A percentile compares a stretch with the other conserved stretches of the same genome.
Conservation (phyloP, 441 rosid genomes). For the Capsella rubella region DNA sequence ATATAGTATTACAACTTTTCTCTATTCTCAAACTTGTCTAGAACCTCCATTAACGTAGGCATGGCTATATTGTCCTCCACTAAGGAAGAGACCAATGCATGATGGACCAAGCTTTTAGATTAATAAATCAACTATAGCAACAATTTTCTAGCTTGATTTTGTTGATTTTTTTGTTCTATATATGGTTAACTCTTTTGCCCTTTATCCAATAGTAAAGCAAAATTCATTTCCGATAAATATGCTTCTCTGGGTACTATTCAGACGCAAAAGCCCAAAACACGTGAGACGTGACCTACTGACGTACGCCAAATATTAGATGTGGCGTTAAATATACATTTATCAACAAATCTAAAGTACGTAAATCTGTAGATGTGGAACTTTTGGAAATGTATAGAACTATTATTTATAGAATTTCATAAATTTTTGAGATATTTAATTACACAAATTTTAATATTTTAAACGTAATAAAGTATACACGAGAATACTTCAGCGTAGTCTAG, state of each 20-base stretch:
- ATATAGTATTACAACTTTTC: not conserved
- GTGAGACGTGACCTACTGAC: constrained; percentile 14
- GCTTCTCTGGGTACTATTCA: not conserved
- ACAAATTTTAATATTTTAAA: too few species aligned
- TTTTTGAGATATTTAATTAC: not conserved
- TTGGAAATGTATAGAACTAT: not conserved
- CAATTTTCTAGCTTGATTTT: not conserved
- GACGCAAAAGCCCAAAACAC: constrained; percentile 18
- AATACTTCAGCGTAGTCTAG: not conserved
- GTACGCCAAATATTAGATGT: constrained; percentile 1
- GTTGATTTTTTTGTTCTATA: not conserved
- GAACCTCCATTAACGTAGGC: constrained; percentile 1
- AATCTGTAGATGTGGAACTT: not conserved
- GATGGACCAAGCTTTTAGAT: not conserved
- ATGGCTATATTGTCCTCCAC: not conserved
- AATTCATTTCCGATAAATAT: not conserved
- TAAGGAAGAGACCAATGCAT: not conserved
- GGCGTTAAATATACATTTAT: not conserved
- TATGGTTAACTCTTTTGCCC: not conserved
- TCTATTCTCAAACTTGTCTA: not conserved
- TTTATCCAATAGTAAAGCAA: not conserved
- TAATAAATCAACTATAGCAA: not conserved
- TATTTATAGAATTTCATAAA: not conserved
- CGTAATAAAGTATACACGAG: not conserved
- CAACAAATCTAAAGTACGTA: not conserved